These are phyloP conservation scores for Epicoccum nigrum DNA, from an alignment of 2,329 filamentous ascomycete genomes.

Conservation along the genomic window DNA sequence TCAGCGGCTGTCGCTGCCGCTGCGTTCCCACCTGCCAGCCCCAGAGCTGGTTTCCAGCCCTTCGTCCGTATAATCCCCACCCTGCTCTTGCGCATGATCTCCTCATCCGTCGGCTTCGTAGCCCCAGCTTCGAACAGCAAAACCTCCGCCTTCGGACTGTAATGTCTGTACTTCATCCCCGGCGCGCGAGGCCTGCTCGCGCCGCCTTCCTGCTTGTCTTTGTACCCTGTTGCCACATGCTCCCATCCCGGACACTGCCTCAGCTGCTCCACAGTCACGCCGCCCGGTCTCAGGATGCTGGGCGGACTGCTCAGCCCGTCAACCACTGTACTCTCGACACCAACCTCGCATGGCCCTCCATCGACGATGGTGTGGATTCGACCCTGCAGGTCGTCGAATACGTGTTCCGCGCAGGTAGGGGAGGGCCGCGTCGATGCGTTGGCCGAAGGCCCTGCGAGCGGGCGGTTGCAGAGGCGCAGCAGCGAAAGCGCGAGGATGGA, in stretches of 20 bases:
- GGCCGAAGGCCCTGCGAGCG: slow-evolving; percentile 88
- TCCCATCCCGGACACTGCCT: slow-evolving; percentile 80
- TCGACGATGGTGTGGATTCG: slow-evolving; percentile 88
- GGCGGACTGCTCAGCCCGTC: slow-evolving; percentile 86
- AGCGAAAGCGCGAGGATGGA: slow-evolving; percentile 84
- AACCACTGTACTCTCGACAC: slow-evolving; percentile 96
- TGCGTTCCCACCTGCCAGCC: slow-evolving; percentile 13
- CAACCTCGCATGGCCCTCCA: slow-evolving; percentile 83
- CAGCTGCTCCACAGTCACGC: slow-evolving; percentile 81
- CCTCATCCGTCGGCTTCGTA: slow-evolving; percentile 36
- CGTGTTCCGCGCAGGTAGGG: slow-evolving; percentile 88
- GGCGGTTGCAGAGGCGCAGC: slow-evolving; percentile 77
- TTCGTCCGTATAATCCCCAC: slow-evolving; percentile 51
- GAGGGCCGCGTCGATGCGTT: slow-evolving; percentile 94
- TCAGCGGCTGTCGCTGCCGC: background rate
- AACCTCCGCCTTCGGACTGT: slow-evolving; percentile 87
- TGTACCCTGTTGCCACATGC: slow-evolving; percentile 75
- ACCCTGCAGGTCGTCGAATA: slow-evolving; percentile 81
- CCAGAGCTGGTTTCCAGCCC: slow-evolving; percentile 32
- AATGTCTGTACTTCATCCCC: slow-evolving; percentile 99
- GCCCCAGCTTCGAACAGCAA: slow-evolving; percentile 74
- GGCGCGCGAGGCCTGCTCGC: slow-evolving; percentile 74
- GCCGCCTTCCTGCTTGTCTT: slow-evolving; percentile 71
- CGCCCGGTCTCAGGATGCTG: slow-evolving; percentile 82
- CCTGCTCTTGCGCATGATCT: slow-evolving; percentile 36